A percentile compares a stretch with the other conserved stretches of the same genome.
Evolutionary conservation across 139 green algal genomes (phyloP).

Genomic region (Deuterostichococcus epilithicus): DNA sequence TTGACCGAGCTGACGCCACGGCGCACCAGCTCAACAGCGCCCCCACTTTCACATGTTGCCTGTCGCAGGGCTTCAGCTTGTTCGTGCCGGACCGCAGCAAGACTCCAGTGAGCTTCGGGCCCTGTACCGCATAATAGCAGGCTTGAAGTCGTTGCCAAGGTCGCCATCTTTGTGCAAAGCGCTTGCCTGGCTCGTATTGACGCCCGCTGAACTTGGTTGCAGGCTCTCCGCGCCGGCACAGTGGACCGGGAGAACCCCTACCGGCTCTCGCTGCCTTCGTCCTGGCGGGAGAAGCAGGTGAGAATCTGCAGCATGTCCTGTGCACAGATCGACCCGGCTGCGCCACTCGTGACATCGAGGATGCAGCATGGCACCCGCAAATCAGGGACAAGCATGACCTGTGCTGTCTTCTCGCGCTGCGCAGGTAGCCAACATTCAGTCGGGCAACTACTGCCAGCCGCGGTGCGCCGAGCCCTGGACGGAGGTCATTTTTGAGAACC

Average conservation of each 20-base stretch:
- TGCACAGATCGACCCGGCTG: no score
- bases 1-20: no score
- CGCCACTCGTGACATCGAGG: no score
- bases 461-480: conserved; percentile 69
- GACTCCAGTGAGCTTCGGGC: neutral
- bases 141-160: neutral
- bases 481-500: conserved; percentile 58
- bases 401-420: no score
- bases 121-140: no score
- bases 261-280: conserved; percentile 32
- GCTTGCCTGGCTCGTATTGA: neutral
- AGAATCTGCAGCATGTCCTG: no score
- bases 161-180: neutral
- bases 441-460: conserved; percentile 70
- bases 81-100: neutral
- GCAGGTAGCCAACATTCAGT: conserved; percentile 46
- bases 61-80: neutral
- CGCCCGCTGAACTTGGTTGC: neutral
- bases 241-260: conserved; percentile 35
- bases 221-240: conserved; percentile 34
- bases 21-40: no score
- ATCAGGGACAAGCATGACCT: no score
- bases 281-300: conserved; percentile 25
- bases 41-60: no score
- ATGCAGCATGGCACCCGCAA: no score